Base-by-base conservation (phyloP, 2,329 filamentous ascomycete genomes). In the Fusarium sp. region DNA sequence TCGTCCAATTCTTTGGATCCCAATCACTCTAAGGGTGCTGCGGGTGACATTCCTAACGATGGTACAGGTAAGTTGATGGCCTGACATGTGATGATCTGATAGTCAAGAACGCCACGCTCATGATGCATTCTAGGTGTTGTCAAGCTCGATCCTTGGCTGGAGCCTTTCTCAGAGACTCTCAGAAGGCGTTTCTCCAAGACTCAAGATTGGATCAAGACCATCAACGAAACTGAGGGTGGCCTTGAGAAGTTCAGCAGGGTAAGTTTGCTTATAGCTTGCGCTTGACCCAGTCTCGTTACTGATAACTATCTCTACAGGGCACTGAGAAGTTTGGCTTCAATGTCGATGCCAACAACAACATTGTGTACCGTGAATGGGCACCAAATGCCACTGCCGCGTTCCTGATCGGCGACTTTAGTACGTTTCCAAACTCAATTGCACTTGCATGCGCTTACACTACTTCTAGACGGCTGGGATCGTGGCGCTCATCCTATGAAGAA, bases 311-410 rank as follows among this genome's bases (percentile, higher is more conserved):
- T 37, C 9, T 21, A 12, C 18, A 97, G 93, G 95, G 96, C 43
- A 92, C 89, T 67, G 93, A 98, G 77, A 91, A 86, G 67, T 97
- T 92, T 77, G 96, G 96, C 57, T 89, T 99, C 80, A 93, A 93
- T 72, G 90, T 96, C 63, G 86, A 91, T 77, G 84, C 88, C 55
- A 90, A 97, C 75, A 93, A 93, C 79, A 94, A 94, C 79, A 93
- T 99, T 71, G 85, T 86, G 60, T 99, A 99, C 81, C 88, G 93
- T 73, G 96, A 99, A 86, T 99, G 96, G 96, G 96, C 96, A 2
- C 94, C 96, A 26, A 97, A 94, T 83, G 95, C 94, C 55, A 84
- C 89, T 39, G 86, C 92, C 76, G 96, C 96, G 49, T 94, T 90
- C 78, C 86, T 99, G 53, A 91, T 97, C 73, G 96, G 96, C 66